Evolutionary conservation across 768 basidiomycete species (phyloP), one percentile per base, ranked within the genome.

Genomic region (Chalciporus piperatus): DNA sequence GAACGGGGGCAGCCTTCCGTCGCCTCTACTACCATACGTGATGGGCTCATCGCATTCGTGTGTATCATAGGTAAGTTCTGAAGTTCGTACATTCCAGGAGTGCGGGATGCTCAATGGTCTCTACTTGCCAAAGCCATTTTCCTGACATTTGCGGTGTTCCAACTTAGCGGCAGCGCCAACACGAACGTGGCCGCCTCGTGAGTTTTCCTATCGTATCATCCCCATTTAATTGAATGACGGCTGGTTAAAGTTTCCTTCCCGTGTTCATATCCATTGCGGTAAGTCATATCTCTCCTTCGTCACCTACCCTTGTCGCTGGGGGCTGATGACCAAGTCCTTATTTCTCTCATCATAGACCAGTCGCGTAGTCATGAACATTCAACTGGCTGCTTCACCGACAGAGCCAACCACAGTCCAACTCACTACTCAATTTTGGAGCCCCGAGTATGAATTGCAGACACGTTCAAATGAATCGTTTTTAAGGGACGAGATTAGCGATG

Each of bases 11-110:
- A 50, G 19, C 10, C 38, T 6, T 46, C 42, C 7, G 37, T 60
- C 17, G 55, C 52, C 9, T 61, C 48, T 13, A 40, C 63, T 1
- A 67, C 65, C 13, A 59, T 65, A 16, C 57, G 64, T 6, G 64
- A 65, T 25, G 59, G 64, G 22, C 3, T 56, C 2, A 4, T 58
- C 3, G 56, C 47, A 8, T 65, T 67, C 7, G 4, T 14, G 5
- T 53, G 41, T 10, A 10, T 65, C 16, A 16, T 20, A 14, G 47
- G 64, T 65, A 23, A 61, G 64, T 12, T 3, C 25, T 2, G 13
- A 17, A 6, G 12, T 2, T 41, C 20, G 0, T 30, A 3, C 12
- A 17, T 10, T 42, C 14, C 23, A 12, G 6, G 45, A 13, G 5
- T 59, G 16, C 54, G 1, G 16, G 6, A 14, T 33, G 28, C 33